Evolutionary conservation across 192 early-diverging fungal genomes (phyloP).

Genomic region (Coemansia sp.): DNA sequence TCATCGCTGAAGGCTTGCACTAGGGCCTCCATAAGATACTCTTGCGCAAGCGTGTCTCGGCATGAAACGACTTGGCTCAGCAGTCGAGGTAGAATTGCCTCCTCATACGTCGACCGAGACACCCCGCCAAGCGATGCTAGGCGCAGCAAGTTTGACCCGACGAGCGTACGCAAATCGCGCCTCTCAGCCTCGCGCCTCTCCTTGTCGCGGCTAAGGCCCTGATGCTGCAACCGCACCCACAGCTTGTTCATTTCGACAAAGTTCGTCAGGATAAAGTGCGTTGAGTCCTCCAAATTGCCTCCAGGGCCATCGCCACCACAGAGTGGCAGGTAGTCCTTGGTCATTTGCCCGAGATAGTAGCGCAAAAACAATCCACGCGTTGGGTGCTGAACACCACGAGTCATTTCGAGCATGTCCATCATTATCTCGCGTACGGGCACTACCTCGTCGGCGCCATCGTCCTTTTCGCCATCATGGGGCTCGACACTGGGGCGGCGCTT

Average conservation of each 20-base stretch:
- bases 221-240: conserved; percentile 98
- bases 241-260: conserved; percentile 99
- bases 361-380: conserved; percentile 96
- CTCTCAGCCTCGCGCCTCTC: conserved; percentile 97
- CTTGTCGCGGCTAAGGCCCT: conserved; percentile 91
- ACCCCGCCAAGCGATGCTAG: conserved; percentile 92
- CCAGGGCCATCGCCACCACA: conserved; percentile 60
- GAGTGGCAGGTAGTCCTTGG: conserved; percentile 92
- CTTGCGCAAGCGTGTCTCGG: conserved; percentile 97
- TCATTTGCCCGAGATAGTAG: conserved; percentile 94
- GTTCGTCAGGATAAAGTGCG: conserved; percentile 95
- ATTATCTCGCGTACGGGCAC: conserved; percentile 96
- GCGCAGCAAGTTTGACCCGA: conserved; percentile 96
- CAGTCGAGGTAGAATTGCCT: conserved; percentile 87
- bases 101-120: conserved; percentile 81
- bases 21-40: conserved; percentile 99
- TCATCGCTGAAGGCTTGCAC: conserved; percentile 98
- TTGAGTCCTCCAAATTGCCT: conserved; percentile 90
- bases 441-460: conserved; percentile 57
- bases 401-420: conserved; percentile 99
- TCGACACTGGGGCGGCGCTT: conserved; percentile 6
- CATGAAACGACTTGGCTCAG: conserved; percentile 97
- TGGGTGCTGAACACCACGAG: conserved; percentile 97
- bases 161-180: conserved; percentile 90
- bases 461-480: not conserved